A percentile compares a stretch with the other conserved stretches of the same genome.
Conservation (phyloP, 2,329 filamentous ascomycete genomes). For the Fusarium albidum region DNA sequence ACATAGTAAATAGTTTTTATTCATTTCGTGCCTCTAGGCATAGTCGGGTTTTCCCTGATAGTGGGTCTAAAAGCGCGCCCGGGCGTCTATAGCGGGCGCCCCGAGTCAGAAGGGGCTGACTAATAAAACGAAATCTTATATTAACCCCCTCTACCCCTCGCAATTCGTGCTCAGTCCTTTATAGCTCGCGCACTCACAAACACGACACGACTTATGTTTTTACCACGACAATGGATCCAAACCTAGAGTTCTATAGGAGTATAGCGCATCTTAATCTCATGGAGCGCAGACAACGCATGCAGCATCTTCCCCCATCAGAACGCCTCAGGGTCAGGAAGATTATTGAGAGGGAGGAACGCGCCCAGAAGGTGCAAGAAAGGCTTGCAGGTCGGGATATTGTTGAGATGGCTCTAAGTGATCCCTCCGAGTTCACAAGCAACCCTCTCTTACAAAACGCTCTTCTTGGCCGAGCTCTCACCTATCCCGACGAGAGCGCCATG, state of each 20-base stretch:
- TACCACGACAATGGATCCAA: constrained; percentile 7
- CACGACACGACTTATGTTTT: constrained; percentile 4
- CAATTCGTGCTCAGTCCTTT: no score
- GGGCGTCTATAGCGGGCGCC: no score
- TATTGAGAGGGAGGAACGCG: not conserved
- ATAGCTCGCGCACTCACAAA: no score
- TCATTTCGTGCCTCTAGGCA: no score
- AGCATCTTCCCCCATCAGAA: constrained; percentile 1
- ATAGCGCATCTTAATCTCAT: constrained; percentile 3
- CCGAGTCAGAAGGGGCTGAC: no score
- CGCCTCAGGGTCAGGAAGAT: not conserved
- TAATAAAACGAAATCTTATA: no score
- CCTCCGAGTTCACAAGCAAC: not conserved
- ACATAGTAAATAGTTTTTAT: no score
- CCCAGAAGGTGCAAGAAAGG: not conserved
- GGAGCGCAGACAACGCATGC: not conserved
- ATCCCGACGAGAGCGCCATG: not conserved
- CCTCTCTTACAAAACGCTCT: not conserved
- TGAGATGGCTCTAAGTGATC: constrained; percentile 10
- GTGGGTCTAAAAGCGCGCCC: no score
- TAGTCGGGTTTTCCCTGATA: no score
- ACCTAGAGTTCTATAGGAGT: constrained; percentile 8
- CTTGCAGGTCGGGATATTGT: constrained; percentile 21
- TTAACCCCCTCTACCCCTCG: no score
- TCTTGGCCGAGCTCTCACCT: constrained; percentile 12